Conservation (phyloP, 2,329 filamentous ascomycete species). For the Calonectria naviculata region DNA sequence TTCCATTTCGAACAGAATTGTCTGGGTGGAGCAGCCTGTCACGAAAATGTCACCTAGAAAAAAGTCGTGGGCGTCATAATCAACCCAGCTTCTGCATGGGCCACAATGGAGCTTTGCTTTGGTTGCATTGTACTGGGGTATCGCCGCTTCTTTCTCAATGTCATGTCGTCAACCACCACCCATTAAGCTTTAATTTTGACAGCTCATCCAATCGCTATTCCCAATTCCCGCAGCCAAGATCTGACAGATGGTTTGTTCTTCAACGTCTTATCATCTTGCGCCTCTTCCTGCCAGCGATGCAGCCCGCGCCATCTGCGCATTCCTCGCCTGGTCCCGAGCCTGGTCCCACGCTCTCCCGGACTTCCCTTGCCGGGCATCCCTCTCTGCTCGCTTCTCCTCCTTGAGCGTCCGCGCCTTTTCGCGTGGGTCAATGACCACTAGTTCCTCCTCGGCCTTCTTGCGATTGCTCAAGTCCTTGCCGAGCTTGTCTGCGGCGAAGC, state of each 20-base stretch:
- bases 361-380: slow-evolving; percentile 64
- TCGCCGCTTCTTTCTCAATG: slow-evolving; percentile 32
- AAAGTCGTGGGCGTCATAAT: slow-evolving; percentile 26
- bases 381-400: slow-evolving; percentile 70
- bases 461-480: slow-evolving; percentile 94
- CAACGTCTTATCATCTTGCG: slow-evolving; percentile 46
- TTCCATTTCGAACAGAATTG: slow-evolving; percentile 11
- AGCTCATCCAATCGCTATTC: slow-evolving; percentile 43
- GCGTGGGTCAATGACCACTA: slow-evolving; percentile 92
- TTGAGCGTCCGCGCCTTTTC: slow-evolving; percentile 82
- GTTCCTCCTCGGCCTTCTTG: slow-evolving; percentile 88
- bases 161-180: slow-evolving; percentile 6
- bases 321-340: slow-evolving; percentile 58
- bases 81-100: slow-evolving; percentile 23
- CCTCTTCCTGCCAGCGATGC: slow-evolving; percentile 67
- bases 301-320: slow-evolving; percentile 65
- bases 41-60: slow-evolving; percentile 21
- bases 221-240: not conserved
- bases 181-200: not conserved
- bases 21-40: slow-evolving; percentile 28
- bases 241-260: not conserved
- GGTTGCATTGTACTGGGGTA: slow-evolving; percentile 31
- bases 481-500: slow-evolving; percentile 88
- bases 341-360: slow-evolving; percentile 69
- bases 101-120: slow-evolving; percentile 16